phyloP scores from a whole-genome alignment of 2,329 filamentous ascomycete species.

The Exophiala mesophila region DNA sequence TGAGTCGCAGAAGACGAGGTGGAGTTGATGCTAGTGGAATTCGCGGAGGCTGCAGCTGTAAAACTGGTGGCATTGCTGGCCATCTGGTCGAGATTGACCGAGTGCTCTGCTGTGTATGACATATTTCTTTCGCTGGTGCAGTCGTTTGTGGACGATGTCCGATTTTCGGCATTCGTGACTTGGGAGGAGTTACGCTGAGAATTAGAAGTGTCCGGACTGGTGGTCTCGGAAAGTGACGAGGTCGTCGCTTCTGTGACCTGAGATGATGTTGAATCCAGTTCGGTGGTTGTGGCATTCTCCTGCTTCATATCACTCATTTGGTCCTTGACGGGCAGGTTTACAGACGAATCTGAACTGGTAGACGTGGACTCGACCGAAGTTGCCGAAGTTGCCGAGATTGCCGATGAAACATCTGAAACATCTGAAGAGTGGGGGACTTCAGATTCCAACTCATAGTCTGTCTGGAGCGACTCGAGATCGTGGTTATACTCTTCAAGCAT shows the following conservation, averaged over 20 bases:
- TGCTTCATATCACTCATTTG: not conserved
- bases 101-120: not conserved
- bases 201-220: not conserved
- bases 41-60: too few relatives aligned
- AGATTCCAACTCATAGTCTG: conserved; percentile 59
- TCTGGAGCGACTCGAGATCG: conserved; percentile 63
- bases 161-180: too few relatives aligned
- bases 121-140: not conserved
- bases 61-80: not conserved
- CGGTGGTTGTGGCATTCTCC: not conserved
- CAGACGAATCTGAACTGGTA: too few relatives aligned
- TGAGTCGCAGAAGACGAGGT: not conserved
- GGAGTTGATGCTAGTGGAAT: not conserved
- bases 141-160: not conserved
- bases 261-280: not conserved
- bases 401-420: conserved; percentile 7
- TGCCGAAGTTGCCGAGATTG: conserved; percentile 18
- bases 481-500: conserved; percentile 94
- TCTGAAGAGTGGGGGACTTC: conserved; percentile 32
- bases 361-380: not conserved
- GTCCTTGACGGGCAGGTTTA: too few relatives aligned
- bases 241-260: not conserved
- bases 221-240: not conserved
- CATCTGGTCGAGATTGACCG: not conserved
- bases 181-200: not conserved